Evolutionary conservation across 2,329 filamentous ascomycete species (phyloP), one percentile per base, ranked within the genome.

Genomic region (Erysiphe pulchra): DNA sequence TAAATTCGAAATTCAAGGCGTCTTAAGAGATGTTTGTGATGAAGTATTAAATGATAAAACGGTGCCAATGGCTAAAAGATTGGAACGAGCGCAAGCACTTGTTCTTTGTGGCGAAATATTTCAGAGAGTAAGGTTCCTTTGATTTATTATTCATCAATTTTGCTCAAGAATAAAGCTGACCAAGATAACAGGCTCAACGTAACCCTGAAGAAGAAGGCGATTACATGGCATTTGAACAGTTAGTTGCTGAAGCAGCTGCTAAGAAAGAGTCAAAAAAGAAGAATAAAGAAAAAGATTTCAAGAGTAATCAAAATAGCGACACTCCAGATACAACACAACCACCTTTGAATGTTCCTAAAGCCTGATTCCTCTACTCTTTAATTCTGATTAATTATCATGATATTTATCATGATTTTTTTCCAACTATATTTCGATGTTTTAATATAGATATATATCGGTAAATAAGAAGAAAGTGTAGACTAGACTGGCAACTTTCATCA

Each of bases 1-100:
- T 70, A 92, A 90, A 65, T 95, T 92, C 57, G 90, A 98, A 69
- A 95, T 98, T 52, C 87, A 95, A 68, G 80, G 85, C 57, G 87
- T 98, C 51, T 65, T 98, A 57, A 71, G 90, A 44, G 90, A 95
- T 54, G 90, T 98, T 17, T 95, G 87, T 61, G 90, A 98, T 58
- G 70, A 73, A 50, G 78, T 94, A 34, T 65, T 98, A 47, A 78
- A 83, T 57, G 74, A 78, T 54, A 77, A 77, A 64, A 81, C 76
- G 60, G 77, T 94, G 24, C 73, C 77, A 52, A 67, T 90, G 48
- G 66, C 77, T 54, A 98, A 98, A 74, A 69, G 90, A 33, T 62
- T 95, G 17, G 85, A 98, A 66, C 73, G 90, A 48, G 90, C 90
- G 10, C 78, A 98, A 56, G 90, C 86, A 4, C 65, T 98, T 52